Base-by-base conservation (phyloP, 495 filamentous ascomycete genomes). In the Saxophila tyrrhenica region DNA sequence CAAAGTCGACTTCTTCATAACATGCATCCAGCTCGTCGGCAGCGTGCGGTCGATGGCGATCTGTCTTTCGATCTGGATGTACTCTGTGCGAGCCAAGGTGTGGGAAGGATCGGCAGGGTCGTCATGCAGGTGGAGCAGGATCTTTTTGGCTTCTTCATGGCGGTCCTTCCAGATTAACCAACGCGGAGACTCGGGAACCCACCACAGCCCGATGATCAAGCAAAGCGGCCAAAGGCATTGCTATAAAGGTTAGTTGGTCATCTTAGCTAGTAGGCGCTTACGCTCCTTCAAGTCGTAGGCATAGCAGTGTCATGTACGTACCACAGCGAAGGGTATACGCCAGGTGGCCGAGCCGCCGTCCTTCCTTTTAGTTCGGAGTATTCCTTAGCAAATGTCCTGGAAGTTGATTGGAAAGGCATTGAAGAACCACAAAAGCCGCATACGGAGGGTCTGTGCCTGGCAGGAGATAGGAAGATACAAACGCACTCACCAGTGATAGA, bases 11-110 rank as follows among this genome's bases (percentile, higher is more conserved):
- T 58, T 64, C 43, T 39, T 55, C 39, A 68, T 55, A 16, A 69
- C 59, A 22, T 52, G 22, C 22, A 50, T 13, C 53, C 56, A 69
- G n/a, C 42, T 48, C 15, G 42, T 55, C 0, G 15, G 51, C 1
- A 66, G 56, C 7, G 60, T 59, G 9, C 50, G 50, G 25, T 68
- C 65, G 35, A 65, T 47, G 3, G 29, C 44, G 15, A 65, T 55
- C 51, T 68, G 65, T 25, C 55, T 56, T 17, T 39, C 11, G n/a
- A 68, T 69, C 38, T 67, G 64, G n/a, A 55, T 55, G 47, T 62
- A 61, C 53, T 69, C 65, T 0, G 23, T 29, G 17, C 43, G 23
- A 0, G 62, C 65, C 22, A 57, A 46, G 10, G 60, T 50, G 52
- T 66, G 55, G 5, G 57, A 52, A 0, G 64, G 62, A 50, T 69